Percentiles rank a stretch among this genome's conserved stretches.
phyloP scores from a whole-genome alignment of 148 eudicot genomes.

The Amaranthus cruentus region DNA sequence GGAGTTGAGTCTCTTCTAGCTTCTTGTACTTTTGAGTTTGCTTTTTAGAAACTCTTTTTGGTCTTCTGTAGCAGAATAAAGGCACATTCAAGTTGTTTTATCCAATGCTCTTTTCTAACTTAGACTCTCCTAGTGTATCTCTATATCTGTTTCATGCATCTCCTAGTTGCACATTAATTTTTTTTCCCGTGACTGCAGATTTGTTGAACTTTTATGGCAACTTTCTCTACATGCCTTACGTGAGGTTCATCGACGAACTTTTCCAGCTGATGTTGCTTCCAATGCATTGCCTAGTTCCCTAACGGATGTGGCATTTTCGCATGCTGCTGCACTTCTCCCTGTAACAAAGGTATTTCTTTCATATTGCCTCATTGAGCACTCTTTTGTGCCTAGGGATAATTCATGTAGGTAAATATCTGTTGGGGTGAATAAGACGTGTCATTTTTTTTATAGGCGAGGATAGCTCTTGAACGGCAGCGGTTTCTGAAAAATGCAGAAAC shows the following conservation, averaged over 20 bases:
- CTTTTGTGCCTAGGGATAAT: not conserved
- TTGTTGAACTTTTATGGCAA: conserved; percentile 97
- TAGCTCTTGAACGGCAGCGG: conserved; percentile 88
- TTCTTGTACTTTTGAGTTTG: no score
- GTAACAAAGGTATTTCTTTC: conserved; percentile 72
- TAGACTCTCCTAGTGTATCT: not conserved
- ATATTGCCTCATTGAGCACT: not conserved
- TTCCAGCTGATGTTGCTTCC: conserved; percentile 87
- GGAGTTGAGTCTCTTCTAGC: no score
- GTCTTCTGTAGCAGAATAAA: not conserved
- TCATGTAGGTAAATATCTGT: not conserved
- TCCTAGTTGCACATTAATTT: not conserved
- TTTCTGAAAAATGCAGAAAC: conserved; percentile 88
- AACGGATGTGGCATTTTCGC: conserved; percentile 97
- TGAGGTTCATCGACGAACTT: conserved; percentile 92
- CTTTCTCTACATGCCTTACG: conserved; percentile 97
- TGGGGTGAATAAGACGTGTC: conserved; percentile 4
- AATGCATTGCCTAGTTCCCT: conserved; percentile 90
- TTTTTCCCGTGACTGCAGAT: conserved; percentile 49
- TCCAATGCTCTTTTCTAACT: not conserved
- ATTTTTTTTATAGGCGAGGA: conserved; percentile 60
- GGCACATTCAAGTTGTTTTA: not conserved
- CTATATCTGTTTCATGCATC: conserved; percentile 5
- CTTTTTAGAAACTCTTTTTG: no score
- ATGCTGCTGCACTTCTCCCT: conserved; percentile 97